Conservation (phyloP, 371 early-diverging fungal species). For the Massospora cicadina region DNA sequence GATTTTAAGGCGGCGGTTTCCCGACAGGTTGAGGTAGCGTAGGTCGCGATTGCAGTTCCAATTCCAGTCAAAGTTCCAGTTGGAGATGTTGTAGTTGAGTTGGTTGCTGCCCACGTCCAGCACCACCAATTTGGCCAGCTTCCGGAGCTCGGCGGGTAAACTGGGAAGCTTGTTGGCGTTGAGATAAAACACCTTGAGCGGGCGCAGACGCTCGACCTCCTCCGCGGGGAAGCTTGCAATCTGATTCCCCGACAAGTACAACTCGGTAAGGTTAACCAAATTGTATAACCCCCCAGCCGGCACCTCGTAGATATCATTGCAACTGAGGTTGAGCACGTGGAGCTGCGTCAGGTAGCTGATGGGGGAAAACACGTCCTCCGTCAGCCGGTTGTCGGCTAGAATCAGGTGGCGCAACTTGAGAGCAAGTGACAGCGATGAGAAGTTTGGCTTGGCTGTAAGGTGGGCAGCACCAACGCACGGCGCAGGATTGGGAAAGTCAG, state of each 20-base stretch:
- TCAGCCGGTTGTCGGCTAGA: conserved; percentile 72
- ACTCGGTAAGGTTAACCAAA: conserved; percentile 37
- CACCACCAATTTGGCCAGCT: conserved; percentile 48
- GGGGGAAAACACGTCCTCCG: conserved; percentile 62
- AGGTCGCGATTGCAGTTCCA: conserved; percentile 88
- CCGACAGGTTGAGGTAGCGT: conserved; percentile 75
- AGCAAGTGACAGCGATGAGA: background rate
- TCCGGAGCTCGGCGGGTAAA: conserved; percentile 77
- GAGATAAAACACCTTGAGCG: conserved; percentile 51
- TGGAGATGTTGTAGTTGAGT: conserved; percentile 80
- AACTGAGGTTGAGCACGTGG: conserved; percentile 56
- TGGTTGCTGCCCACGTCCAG: conserved; percentile 76
- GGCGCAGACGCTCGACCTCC: conserved; percentile 56
- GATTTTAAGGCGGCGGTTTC: conserved; percentile 77
- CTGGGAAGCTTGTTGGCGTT: conserved; percentile 82
- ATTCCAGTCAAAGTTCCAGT: conserved; percentile 94
- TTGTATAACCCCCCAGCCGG: conserved; percentile 30
- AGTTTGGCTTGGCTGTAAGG: background rate
- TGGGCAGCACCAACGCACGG: background rate
- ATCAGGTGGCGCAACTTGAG: conserved; percentile 27
- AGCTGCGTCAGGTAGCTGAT: conserved; percentile 51
- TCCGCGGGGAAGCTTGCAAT: conserved; percentile 67
- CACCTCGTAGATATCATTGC: conserved; percentile 73
- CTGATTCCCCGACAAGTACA: conserved; percentile 73
- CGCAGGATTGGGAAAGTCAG: conserved; percentile 21